Evolutionary conservation across 208 protist species (phyloP).

Genomic region (Leishmania turanica): DNA sequence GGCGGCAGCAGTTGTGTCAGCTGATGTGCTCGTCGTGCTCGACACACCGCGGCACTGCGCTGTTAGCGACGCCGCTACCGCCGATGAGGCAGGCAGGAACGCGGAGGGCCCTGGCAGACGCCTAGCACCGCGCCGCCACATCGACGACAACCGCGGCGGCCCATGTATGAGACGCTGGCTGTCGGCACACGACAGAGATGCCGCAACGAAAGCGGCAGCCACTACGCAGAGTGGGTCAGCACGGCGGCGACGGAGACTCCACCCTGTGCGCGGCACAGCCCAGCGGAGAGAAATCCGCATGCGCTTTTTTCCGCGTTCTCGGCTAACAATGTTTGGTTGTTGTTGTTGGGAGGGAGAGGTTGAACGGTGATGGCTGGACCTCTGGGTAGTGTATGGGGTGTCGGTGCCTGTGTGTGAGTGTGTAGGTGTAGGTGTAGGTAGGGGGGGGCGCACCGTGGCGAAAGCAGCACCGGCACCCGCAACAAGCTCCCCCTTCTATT

Average conservation of each 20-base stretch:
- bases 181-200: background rate
- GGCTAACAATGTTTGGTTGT: too few relatives aligned
- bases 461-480: background rate
- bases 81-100: background rate
- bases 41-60: slow-evolving; percentile 4
- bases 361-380: background rate
- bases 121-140: background rate
- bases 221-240: background rate
- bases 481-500: background rate
- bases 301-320: background rate
- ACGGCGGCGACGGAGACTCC: background rate
- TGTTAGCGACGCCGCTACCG: slow-evolving; percentile 1
- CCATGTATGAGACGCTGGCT: background rate
- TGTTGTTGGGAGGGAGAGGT: background rate
- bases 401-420: background rate
- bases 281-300: background rate
- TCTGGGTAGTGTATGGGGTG: background rate
- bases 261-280: background rate
- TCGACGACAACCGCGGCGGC: background rate
- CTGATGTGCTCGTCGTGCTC: slow-evolving; percentile 14
- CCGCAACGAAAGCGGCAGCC: background rate
- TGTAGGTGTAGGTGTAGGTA: background rate
- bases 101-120: background rate
- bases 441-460: background rate
- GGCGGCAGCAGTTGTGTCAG: background rate